Base-by-base conservation (phyloP, 768 basidiomycete species). In the Crucibulum laeve region DNA sequence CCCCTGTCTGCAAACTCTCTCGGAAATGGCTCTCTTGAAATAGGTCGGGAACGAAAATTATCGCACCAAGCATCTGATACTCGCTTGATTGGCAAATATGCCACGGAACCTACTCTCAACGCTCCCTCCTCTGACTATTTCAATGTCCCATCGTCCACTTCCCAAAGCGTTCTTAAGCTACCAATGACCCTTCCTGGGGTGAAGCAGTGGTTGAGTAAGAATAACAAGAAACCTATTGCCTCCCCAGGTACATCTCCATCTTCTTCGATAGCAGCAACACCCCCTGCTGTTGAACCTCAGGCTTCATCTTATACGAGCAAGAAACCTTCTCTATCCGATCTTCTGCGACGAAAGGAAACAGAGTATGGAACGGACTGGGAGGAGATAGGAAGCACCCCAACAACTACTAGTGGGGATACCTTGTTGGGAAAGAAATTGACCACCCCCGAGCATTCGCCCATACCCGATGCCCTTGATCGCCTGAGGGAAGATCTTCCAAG, bases 151-250 rank as follows among this genome's bases (percentile, higher is more conserved):
- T 65, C 69, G 10, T 60, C 71, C 41, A 54, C 70, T 18, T 59
- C 67, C 8, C 61, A 67, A 48, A 62, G 64, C 51, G 53, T 62
- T 33, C 48, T 61, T 46, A 73, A 81, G 53, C 67, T 91, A 37
- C 88, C 88, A 1, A 87, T 79, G 60, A 87, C 79, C 15, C 70
- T 86, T 15, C 82, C 87, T 41, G 87, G 82, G 18, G 88, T 90
- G 19, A 84, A 81, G 60, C 87, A 84, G 53, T 91, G 88, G 88
- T 60, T 90, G 34, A 84, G 69, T 50, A 79, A 73, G 48, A 73
- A 80, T 36, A 80, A 79, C 59, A 81, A 76, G 57, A 65, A 75
- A 17, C 76, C 78, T 45, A 63, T 74, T 5, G 63, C 67, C 4
- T 65, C 69, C 2, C 57, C 67, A 14, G 52, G 64, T 13, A 55